Evolutionary conservation across 345 rosid genomes (phyloP).

Genomic region (Eucalyptus polyanthemos): DNA sequence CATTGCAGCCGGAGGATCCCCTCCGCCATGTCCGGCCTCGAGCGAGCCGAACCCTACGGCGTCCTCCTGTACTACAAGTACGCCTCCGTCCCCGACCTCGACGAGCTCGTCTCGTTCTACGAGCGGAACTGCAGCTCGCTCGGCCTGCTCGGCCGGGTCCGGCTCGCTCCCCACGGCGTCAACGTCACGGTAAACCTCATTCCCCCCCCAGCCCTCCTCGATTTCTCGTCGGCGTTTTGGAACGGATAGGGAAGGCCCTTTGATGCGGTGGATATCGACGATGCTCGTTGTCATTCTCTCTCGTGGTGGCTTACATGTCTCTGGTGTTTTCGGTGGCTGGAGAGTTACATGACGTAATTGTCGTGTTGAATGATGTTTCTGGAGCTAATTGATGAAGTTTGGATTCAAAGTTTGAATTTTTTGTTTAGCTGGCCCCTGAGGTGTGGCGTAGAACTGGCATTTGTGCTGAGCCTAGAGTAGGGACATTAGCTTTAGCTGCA

Average conservation of each 20-base stretch:
- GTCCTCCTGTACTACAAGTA: constrained; percentile 75
- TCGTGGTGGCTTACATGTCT: not conserved
- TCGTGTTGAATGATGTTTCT: not conserved
- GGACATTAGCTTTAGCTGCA: not conserved
- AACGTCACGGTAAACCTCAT: constrained; percentile 64
- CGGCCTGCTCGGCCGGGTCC: constrained; percentile 74
- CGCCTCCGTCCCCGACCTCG: constrained; percentile 42
- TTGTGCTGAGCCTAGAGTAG: not conserved
- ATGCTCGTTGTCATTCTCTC: not conserved
- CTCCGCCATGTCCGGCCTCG: not conserved
- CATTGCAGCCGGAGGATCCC: not conserved
- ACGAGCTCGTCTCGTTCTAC: constrained; percentile 59
- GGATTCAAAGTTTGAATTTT: not conserved
- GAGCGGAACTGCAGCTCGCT: constrained; percentile 66
- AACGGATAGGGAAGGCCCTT: not conserved
- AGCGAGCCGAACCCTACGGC: constrained; percentile 24
- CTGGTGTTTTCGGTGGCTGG: not conserved
- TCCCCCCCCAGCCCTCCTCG: not conserved
- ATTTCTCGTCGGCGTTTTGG: not conserved
- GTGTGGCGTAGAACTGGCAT: not conserved
- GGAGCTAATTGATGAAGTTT: not conserved
- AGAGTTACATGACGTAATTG: not conserved
- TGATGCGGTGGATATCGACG: not conserved
- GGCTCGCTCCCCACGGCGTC: constrained; percentile 74
- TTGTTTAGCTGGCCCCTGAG: not conserved